Base-by-base conservation (phyloP, 179 eudicot genomes). In the Gypsophila paniculata region DNA sequence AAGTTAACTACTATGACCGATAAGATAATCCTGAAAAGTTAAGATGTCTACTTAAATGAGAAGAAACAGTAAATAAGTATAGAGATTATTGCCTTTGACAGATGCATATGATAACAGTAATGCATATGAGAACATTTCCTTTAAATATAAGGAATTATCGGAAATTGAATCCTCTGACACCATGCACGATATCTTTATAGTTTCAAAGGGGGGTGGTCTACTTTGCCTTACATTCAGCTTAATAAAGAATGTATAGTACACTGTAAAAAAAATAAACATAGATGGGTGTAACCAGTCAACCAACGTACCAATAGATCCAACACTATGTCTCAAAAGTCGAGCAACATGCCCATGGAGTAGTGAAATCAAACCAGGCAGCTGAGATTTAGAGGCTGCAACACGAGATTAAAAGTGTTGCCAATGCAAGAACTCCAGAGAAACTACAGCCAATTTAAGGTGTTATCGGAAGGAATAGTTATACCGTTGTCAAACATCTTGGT, bases 401-500 rank as follows among this genome's bases (percentile, higher is more conserved):
- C 54, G 2, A 44, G 36, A 61, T 46, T 36, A 39, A 0, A 46
- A 63, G 10, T 49, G 34, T 34, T 15, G 12, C 70, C 17, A 54
- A 64, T 42, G 53, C 17, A 59, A 42, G 61, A 5, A 8, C 46
- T 19, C 2, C 0, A 25, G 15, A 75, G 26, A 17, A 54, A 64
- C 13, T 53, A 38, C 6, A 2, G 15, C 5, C 29, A 7, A 46
- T 26, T 23, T 14, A 22, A 12, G 26, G 8, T 54, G 25, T 19
- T 36, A 55, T 14, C 32, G 34, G 61, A 60, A 57, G 32, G 10
- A 61, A 57, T 8, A 72, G 65, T 1, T 71, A 36, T 88, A 95
- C 99, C 99, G 76, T 74, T 85, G 77, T 92, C 99, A 70, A 95
- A 80, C 96, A 95, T 82, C 82, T 92, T 95, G 65, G 88, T 90